Evolutionary conservation across 2,329 filamentous ascomycete genomes (phyloP).

Genomic region (Trichoderma sp.): DNA sequence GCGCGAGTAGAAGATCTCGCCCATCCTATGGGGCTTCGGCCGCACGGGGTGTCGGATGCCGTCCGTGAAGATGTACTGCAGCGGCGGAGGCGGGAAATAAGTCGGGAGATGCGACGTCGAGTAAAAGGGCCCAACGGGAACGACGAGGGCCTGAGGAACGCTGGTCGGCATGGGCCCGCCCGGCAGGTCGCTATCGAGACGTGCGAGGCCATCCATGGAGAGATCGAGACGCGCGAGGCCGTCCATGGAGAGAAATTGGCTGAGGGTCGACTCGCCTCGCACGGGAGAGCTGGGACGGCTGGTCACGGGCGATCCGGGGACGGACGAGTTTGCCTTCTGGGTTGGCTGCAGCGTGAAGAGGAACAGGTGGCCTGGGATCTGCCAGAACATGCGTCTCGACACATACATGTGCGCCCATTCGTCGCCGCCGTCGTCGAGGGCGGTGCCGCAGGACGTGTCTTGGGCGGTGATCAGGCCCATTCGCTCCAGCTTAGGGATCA

Average conservation of each 20-base stretch:
- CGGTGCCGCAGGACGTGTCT: constrained; percentile 70
- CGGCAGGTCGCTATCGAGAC: constrained; percentile 38
- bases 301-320: constrained; percentile 49
- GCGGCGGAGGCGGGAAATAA: constrained; percentile 80
- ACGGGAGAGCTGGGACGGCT: constrained; percentile 55
- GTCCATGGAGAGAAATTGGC: constrained; percentile 25
- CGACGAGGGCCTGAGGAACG: constrained; percentile 33
- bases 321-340: constrained; percentile 32
- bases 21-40: constrained; percentile 84
- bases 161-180: constrained; percentile 38
- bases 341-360: constrained; percentile 76
- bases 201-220: constrained; percentile 22
- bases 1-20: constrained; percentile 85
- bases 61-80: constrained; percentile 77
- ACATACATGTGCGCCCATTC: constrained; percentile 82
- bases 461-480: constrained; percentile 82
- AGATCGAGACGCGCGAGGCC: constrained; percentile 28
- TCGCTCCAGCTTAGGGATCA: constrained; percentile 86
- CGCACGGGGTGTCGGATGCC: constrained; percentile 80
- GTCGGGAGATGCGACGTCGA: constrained; percentile 84
- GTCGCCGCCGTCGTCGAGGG: constrained; percentile 57
- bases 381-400: constrained; percentile 81
- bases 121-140: constrained; percentile 66
- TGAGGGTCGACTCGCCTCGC: constrained; percentile 30
- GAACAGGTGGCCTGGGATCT: constrained; percentile 81